Base-by-base conservation (phyloP, 768 basidiomycete species). In the Suillus ampliporus region DNA sequence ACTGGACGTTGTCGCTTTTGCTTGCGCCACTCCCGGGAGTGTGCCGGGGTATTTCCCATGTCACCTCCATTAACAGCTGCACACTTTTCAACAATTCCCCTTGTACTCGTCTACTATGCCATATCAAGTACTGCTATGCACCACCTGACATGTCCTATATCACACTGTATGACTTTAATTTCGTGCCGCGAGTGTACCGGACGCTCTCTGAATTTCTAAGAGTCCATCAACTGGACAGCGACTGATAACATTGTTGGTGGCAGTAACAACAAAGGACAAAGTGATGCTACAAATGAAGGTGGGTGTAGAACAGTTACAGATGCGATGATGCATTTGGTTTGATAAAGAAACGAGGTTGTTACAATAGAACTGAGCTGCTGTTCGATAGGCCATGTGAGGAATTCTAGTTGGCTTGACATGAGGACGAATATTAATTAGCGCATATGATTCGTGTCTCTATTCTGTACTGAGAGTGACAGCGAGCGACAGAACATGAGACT, bases 1-100 rank as follows among this genome's bases (percentile, higher is more conserved):
- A 0, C 83, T 98, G 34, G 97, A 99, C 69, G 97, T 98, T 41
- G 95, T 99, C 60, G 84, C 95, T 2, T 91, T 91, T 66, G 90
- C 91, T 31, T 31, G 31, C n/a, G n/a, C n/a, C n/a, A n/a, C n/a
- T n/a, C n/a, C n/a, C n/a, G n/a, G n/a, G n/a, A n/a, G n/a, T n/a
- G n/a, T n/a, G n/a, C n/a, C n/a, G n/a, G n/a, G n/a, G n/a, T n/a
- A n/a, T n/a, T n/a, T n/a, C n/a, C n/a, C n/a, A n/a, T n/a, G n/a
- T n/a, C n/a, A n/a, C n/a, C n/a, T n/a, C n/a, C n/a, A n/a, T n/a
- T n/a, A n/a, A n/a, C n/a, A n/a, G n/a, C n/a, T n/a, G n/a, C n/a
- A n/a, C n/a, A n/a, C n/a, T n/a, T n/a, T n/a, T n/a, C n/a, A n/a
- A n/a, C n/a, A n/a, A n/a, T n/a, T n/a, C n/a, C n/a, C n/a, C n/a